A percentile compares a stretch with the other conserved stretches of the same genome.
Evolutionary conservation across 208 protist genomes (phyloP).

Genomic region (Entamoeba invadens): DNA sequence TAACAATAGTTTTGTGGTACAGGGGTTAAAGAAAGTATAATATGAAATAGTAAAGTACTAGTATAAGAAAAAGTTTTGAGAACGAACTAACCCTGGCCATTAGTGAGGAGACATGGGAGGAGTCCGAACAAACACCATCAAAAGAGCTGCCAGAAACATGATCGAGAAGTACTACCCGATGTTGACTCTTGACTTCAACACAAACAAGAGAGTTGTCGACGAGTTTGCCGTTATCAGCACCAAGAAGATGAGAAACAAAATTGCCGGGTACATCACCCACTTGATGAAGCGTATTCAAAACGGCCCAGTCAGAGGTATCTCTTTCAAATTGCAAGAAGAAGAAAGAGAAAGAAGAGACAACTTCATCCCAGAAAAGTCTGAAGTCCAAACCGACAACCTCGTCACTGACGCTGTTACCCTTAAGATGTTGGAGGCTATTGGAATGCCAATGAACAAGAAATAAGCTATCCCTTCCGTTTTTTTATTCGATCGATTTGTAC

Average conservation of each 20-base stretch:
- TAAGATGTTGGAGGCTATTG: conserved; percentile 13
- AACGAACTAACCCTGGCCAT: too few relatives aligned
- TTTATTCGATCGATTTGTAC: too few relatives aligned
- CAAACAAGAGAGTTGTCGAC: conserved; percentile 78
- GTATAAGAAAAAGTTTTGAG: too few relatives aligned
- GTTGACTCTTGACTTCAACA: conserved; percentile 94
- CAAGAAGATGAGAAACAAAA: conserved; percentile 98
- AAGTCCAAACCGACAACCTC: not conserved
- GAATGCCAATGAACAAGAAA: not conserved
- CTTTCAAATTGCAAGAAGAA: conserved; percentile 99
- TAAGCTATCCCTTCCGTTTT: too few relatives aligned
- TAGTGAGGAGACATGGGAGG: conserved; percentile 77
- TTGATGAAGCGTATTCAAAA: conserved; percentile 86
- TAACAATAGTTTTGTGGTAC: too few relatives aligned
- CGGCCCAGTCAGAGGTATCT: conserved; percentile 93
- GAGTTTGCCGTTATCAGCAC: conserved; percentile 88
- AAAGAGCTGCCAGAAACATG: conserved; percentile 86
- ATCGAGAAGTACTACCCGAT: conserved; percentile 98
- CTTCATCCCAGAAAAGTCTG: conserved; percentile 82
- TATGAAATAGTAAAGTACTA: too few relatives aligned
- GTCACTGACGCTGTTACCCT: not conserved
- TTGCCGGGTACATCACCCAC: conserved; percentile 48
- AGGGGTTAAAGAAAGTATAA: too few relatives aligned
- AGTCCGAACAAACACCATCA: conserved; percentile 98
- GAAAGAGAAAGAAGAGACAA: conserved; percentile 98